Evolutionary conservation across 2,329 filamentous ascomycete genomes (phyloP), one percentile per base, ranked within the genome.

Genomic region (Cladosporium sp.): DNA sequence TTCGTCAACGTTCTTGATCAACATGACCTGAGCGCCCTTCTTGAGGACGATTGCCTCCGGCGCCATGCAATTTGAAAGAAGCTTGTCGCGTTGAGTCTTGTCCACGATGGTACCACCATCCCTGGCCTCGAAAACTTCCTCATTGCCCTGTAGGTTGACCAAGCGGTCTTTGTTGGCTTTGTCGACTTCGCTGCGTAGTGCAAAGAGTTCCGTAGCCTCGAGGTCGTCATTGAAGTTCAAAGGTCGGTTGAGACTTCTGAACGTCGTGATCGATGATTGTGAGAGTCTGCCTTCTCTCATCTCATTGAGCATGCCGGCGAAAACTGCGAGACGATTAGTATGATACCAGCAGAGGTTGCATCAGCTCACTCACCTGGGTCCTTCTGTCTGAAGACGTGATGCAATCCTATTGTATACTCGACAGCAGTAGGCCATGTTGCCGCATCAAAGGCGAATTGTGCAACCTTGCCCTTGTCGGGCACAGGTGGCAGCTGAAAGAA

Each of bases 1-100:
- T 34, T 96, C 89, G 64, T 99, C 93, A 72, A 97, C 85, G 61
- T 99, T 99, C 70, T 99, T 99, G 76, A 99, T 96, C n/a, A 99
- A 76, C 93, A 99, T 99, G 39, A 99, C 95, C 66, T 99, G 95
- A 0, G 93, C 89, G 8, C 90, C 89, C 56, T 93, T 85, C 68
- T 96, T 97, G 24, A 99, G 72, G 29, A 87, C 82, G 18, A 99
- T 80, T 0, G 71, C 65, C 60, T 86, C 85, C 0, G 93, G 91
- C 0, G 93, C 91, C 88, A 99, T 96, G 82, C 95, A 95, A 64
- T 92, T 96, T 5, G 80, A 70, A 5, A 99, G 75, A 0, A 97
- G 70, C 64, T 84, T 91, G 40, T 95, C 89, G 27, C 88, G 84
- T 32, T 85, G 69, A 1, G 75, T 70, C 15, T 78, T 76, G 57